Evolutionary conservation across 371 early-diverging fungal species (phyloP).

Genomic region (Smittium mucronatum): DNA sequence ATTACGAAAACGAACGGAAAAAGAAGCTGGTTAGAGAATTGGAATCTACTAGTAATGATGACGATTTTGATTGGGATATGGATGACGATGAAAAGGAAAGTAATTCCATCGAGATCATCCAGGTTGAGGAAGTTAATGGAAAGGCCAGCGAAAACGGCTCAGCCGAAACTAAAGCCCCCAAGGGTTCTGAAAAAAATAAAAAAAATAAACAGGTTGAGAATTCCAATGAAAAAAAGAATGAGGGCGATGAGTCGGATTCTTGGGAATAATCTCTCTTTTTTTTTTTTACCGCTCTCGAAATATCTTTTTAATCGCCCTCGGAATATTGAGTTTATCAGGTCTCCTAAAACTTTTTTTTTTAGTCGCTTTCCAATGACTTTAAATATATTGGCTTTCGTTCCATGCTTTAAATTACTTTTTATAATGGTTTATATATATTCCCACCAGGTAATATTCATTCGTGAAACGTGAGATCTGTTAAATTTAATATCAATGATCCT

Average conservation of each 20-base stretch:
- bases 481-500: no score
- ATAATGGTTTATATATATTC: no score
- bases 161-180: not conserved
- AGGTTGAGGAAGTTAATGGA: not conserved
- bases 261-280: not conserved
- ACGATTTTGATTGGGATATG: slow-evolving; percentile 31
- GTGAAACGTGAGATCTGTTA: no score
- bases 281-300: no score
- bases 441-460: no score
- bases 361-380: no score
- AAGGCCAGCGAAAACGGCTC: not conserved
- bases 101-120: not conserved
- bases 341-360: no score
- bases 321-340: no score
- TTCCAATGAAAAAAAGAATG: not conserved
- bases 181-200: not conserved
- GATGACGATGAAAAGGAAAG: slow-evolving; percentile 16
- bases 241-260: not conserved
- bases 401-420: no score
- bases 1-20: slow-evolving; percentile 23
- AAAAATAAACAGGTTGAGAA: not conserved
- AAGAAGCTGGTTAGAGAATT: slow-evolving; percentile 29
- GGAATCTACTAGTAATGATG: slow-evolving; percentile 22
- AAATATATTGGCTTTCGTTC: no score
- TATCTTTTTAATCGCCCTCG: no score